These are phyloP conservation scores for Neurospora sp. DNA, from an alignment of 495 filamentous ascomycete genomes.

Conservation along the genomic window DNA sequence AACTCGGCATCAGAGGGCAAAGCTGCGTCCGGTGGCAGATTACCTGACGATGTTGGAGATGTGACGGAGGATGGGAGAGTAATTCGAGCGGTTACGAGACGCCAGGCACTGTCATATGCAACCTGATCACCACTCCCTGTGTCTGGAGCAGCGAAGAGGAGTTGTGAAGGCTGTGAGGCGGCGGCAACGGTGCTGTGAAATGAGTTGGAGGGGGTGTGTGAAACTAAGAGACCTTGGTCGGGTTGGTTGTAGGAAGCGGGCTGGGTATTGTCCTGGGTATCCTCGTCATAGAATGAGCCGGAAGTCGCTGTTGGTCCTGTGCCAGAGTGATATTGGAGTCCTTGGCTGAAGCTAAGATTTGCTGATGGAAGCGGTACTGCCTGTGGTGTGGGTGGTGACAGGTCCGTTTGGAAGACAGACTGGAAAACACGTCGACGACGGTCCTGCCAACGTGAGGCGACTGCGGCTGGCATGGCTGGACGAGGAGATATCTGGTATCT, in stretches of 20 bases:
- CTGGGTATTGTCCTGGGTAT: constrained; percentile 1
- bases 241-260: background rate
- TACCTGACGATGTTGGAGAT: constrained; percentile 31
- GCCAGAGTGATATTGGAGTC: constrained; percentile 1
- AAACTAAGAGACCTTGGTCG: background rate
- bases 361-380: constrained; percentile 23
- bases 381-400: constrained; percentile 34
- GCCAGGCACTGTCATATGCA: constrained; percentile 60
- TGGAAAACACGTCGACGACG: constrained; percentile 36
- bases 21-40: constrained; percentile 30
- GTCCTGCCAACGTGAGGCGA: constrained; percentile 28
- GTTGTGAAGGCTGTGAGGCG: constrained; percentile 6
- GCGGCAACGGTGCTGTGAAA: constrained; percentile 8
- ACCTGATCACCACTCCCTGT: constrained; percentile 40
- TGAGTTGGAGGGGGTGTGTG: constrained; percentile 1
- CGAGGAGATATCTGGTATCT: background rate
- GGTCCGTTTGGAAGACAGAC: constrained; percentile 40
- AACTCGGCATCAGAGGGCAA: constrained; percentile 22
- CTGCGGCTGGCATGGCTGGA: constrained; percentile 16
- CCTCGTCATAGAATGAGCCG: constrained; percentile 5
- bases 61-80: constrained; percentile 41
- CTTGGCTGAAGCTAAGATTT: background rate
- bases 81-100: constrained; percentile 52
- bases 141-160: constrained; percentile 14
- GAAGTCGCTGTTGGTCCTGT: constrained; percentile 3